Percentiles rank a stretch among this genome's conserved stretches.
Conservation (phyloP, 169 alveolate species). For the Plasmodium yoelii region DNA sequence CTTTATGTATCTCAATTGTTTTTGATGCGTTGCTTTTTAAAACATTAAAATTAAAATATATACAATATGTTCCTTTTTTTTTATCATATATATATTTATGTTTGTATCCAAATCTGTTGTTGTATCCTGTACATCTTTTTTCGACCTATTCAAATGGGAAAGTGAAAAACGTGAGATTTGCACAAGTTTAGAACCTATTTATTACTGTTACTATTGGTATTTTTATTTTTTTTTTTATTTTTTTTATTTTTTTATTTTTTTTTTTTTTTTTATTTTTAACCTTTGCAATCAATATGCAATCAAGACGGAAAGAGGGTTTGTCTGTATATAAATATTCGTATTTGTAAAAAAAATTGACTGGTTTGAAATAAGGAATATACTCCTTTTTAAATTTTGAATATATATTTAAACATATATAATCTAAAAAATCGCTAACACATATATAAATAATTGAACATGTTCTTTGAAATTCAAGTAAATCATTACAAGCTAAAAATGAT, state of each 20-base stretch:
- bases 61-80: conserved; percentile 18
- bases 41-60: conserved; percentile 53
- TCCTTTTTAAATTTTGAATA: conserved; percentile 31
- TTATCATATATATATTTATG: conserved; percentile 43
- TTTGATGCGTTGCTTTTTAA: conserved; percentile 25
- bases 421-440: conserved; percentile 58
- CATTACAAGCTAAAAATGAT: conserved; percentile 66
- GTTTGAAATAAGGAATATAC: conserved; percentile 31
- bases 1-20: conserved; percentile 61
- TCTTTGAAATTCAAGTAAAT: conserved; percentile 46
- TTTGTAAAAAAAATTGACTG: conserved; percentile 56
- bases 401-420: conserved; percentile 64
- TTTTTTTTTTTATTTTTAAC: neutral
- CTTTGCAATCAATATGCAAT: conserved; percentile 62
- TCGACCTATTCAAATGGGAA: conserved; percentile 21
- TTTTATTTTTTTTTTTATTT: too few relatives aligned
- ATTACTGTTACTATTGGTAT: too few relatives aligned
- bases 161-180: neutral
- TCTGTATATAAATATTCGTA: conserved; percentile 66
- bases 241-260: neutral
- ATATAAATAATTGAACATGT: conserved; percentile 58
- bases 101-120: conserved; percentile 66
- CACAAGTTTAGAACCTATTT: neutral
- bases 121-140: conserved; percentile 39
- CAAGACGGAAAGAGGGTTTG: conserved; percentile 65